Conservation (phyloP, 2,329 filamentous ascomycete genomes). For the Pseudogymnoascus sp. region DNA sequence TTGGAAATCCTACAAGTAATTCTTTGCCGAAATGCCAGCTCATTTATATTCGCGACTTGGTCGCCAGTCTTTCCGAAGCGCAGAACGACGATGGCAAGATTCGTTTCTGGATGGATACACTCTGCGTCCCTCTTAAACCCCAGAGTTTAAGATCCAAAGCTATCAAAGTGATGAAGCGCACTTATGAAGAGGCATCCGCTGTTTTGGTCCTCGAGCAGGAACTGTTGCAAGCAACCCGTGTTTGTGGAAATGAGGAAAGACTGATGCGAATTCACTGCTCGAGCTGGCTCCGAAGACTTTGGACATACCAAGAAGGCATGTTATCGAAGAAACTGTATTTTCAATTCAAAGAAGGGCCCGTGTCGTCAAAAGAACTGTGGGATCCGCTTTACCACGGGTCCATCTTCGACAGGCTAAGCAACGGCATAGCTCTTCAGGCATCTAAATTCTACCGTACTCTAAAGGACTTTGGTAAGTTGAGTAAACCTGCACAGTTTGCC, state of each 20-base stretch:
- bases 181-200: constrained; percentile 1
- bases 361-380: too few species aligned
- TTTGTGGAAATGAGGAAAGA: background rate
- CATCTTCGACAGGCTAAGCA: too few species aligned
- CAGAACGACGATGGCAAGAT: background rate
- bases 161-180: constrained; percentile 9
- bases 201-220: constrained; percentile 10
- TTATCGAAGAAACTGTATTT: constrained; percentile 8
- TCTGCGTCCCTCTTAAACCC: constrained; percentile 2
- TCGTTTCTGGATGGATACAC: constrained; percentile 12
- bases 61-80: background rate
- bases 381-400: too few species aligned
- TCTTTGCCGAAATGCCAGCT: constrained; percentile 14
- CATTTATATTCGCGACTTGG: background rate
- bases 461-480: background rate
- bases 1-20: constrained; percentile 13
- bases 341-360: constrained; percentile 1
- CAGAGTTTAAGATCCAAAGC: background rate
- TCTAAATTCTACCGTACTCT: too few species aligned
- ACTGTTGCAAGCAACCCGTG: background rate
- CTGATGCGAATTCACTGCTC: constrained; percentile 12
- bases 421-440: too few species aligned
- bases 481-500: background rate
- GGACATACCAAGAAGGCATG: constrained; percentile 12
- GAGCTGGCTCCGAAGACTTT: constrained; percentile 13